Base-by-base conservation (phyloP, 176 grass and related monocot species). In the Raddia guianensis region DNA sequence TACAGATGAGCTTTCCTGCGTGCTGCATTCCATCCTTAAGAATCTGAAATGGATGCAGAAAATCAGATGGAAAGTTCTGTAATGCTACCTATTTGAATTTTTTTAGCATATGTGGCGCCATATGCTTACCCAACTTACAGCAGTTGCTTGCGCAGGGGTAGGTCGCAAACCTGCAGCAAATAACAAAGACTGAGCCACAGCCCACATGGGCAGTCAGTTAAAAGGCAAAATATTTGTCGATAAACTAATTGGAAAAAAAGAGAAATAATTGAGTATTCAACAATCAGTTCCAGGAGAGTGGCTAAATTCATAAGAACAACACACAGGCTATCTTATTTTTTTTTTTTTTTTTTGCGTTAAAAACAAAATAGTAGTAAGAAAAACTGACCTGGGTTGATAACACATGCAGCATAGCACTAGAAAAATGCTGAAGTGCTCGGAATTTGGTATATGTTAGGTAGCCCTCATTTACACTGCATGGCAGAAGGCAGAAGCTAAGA, bases 11-110 rank as follows among this genome's bases (percentile, higher is more conserved):
- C 56, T 99, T 99, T 71, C 96, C 96, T 5, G 87, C 96, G 33
- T 99, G 93, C 86, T 99, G 93, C 96, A 95, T 99, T 61, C 96
- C 96, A 91, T 95, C 92, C 84, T 99, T 99, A 43, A 99, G 56
- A 87, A 99, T 90, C 96, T 99, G 76, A 79, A 81, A 85, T 51
- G 32, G 10, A 73, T 65, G 80, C 4, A 84, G 50, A 89, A 78
- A 77, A 70, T 84, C 49, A 85, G 64, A 34, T 3, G 8, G 80
- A 64, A 84, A 69, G 49, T 63, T 61, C 2, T 7, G 50, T 33
- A 64, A n/a, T 34, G 79, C 10, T 75, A 82, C 20, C 44, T 75
- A 47, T n/a, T 63, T 68, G 11, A 62, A 77, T 32, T 59, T 80
- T 71, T 71, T 47, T 47, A 84, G 52, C 63, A 80, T 84, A 11